These are phyloP conservation scores for Pythium rishiriense DNA, from an alignment of 352 stramenopile species.

Conservation along the genomic window DNA sequence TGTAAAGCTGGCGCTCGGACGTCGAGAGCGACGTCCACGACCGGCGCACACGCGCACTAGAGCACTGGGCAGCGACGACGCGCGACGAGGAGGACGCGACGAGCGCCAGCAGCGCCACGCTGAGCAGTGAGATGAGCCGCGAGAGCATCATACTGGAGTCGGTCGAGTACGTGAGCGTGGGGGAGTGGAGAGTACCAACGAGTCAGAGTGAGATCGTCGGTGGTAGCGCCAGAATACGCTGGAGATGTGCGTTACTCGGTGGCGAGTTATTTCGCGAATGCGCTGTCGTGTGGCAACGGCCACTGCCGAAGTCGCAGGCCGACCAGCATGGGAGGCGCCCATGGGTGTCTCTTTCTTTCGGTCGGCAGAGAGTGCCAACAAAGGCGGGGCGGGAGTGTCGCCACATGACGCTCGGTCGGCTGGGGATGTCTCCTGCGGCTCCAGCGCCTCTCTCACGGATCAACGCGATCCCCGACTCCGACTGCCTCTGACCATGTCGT, in stretches of 20 bases:
- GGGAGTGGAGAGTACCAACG: not conserved
- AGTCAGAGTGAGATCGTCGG: not conserved
- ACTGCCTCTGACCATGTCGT: not conserved
- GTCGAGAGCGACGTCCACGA: slow-evolving; percentile 27
- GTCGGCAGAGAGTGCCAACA: no score
- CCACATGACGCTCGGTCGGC: no score
- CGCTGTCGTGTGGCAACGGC: no score
- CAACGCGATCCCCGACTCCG: no score
- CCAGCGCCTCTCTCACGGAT: no score
- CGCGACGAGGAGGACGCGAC: not conserved
- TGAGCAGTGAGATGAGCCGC: slow-evolving; percentile 3
- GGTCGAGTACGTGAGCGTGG: not conserved
- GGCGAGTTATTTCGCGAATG: slow-evolving; percentile 7
- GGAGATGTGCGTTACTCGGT: slow-evolving; percentile 1
- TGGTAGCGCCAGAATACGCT: not conserved
- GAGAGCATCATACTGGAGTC: not conserved
- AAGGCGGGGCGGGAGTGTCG: no score
- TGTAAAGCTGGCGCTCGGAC: slow-evolving; percentile 33
- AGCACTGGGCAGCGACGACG: slow-evolving; percentile 4
- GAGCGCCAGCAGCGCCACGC: not conserved
- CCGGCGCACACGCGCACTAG: slow-evolving; percentile 1
- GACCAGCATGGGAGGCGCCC: no score
- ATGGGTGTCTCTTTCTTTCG: no score
- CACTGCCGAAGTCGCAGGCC: no score
- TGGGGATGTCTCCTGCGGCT: no score